Evolutionary conservation across 352 stramenopile species (phyloP), one percentile per base, ranked within the genome.

Genomic region (Pythium rishiriense): DNA sequence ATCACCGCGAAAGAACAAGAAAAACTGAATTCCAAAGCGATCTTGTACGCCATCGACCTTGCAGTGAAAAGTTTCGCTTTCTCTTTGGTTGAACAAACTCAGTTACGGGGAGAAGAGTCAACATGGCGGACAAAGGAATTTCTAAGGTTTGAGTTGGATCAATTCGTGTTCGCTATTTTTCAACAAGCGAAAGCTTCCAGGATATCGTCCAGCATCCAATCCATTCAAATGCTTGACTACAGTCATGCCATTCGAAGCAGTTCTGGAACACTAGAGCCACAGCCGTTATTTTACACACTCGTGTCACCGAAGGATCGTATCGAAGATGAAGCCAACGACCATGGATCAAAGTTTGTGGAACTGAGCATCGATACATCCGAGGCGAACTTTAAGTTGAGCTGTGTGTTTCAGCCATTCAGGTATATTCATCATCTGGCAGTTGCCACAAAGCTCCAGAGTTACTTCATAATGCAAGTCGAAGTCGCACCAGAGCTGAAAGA

Each of bases 361-460:
- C 56, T 92, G 17, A 79, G 59, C 9, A 85, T 92, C 12, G 81
- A 92, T 43, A 77, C 74, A 0, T 79, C 78, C 0, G 76, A 92
- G 43, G 69, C 60, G 3, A 83, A 75, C 33, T 79, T 92, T 37
- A 74, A 78, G 35, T 52, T 92, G 2, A 73, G 75, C 31, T 92
- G 83, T 57, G 62, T 28, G 0, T 78, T 90, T 42, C 75, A 85
- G 55, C 73, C 78, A 8, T 92, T 92, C 51, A 66, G 79, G 26
- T 91, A 88, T 50, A 87, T 91, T 29, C 80, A 92, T 57, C 87
- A 91, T 37, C 46, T 92, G 19, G 81, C 79, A 21, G 78, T 87
- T 3, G 77, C 75, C 0, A 69, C 76, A 3, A 92, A 90, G 54
- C 69, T 92, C 4, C 79, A 86, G 29, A 70, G 72, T 8, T 92